A percentile compares a stretch with the other conserved stretches of the same genome.
Conservation (phyloP, 2,329 filamentous ascomycete species). For the Xylariaceae sp. region DNA sequence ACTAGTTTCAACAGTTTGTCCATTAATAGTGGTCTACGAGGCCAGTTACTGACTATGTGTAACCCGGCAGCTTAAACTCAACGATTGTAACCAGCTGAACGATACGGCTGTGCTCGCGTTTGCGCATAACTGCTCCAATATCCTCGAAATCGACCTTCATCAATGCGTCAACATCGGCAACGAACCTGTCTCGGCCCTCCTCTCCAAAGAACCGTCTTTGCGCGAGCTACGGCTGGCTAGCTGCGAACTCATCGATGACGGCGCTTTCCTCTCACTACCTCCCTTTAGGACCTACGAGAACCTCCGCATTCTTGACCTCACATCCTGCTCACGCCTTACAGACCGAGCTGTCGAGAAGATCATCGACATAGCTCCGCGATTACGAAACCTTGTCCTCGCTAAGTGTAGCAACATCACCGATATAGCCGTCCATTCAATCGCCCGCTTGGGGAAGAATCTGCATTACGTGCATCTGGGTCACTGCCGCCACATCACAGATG, state of each 20-base stretch:
- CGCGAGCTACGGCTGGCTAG: conserved; percentile 87
- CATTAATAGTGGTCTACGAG: no score
- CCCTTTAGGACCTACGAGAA: conserved; percentile 76
- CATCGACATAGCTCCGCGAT: conserved; percentile 80
- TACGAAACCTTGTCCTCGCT: conserved; percentile 90
- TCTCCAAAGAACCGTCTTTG: conserved; percentile 80
- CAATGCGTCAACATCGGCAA: conserved; percentile 83
- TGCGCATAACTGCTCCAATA: conserved; percentile 85
- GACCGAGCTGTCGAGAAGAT: conserved; percentile 90
- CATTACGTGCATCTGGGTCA: conserved; percentile 97
- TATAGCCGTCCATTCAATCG: conserved; percentile 83
- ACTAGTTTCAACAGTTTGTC: no score
- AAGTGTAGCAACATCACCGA: conserved; percentile 96
- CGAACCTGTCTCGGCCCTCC: conserved; percentile 78
- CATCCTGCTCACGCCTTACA: conserved; percentile 81
- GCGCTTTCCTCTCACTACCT: conserved; percentile 84
- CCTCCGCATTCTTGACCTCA: conserved; percentile 90
- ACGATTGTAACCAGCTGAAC: conserved; percentile 84
- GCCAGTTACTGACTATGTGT: conserved; percentile 39
- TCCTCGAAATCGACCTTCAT: conserved; percentile 95
- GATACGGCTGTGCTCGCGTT: conserved; percentile 85
- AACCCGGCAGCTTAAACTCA: conserved; percentile 80
- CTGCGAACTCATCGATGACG: conserved; percentile 83
- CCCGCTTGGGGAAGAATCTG: conserved; percentile 89
- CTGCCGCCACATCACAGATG: conserved; percentile 88